Evolutionary conservation across 2,329 filamentous ascomycete genomes (phyloP), one percentile per base, ranked within the genome.

Genomic region (Cladosporium sp.): DNA sequence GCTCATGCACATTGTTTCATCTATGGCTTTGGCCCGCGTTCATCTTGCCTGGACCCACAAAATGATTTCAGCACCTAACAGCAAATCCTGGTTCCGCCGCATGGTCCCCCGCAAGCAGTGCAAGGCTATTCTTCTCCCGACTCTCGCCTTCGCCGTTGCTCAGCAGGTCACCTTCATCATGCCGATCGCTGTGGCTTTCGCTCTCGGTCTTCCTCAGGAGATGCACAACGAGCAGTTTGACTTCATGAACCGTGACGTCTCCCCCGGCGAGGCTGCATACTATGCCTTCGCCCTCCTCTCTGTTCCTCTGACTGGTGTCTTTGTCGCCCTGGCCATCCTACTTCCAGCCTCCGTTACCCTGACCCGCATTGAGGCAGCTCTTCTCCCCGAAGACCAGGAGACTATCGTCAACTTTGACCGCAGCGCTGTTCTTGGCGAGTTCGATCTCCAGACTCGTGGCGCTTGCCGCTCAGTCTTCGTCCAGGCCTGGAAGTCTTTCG

Each of bases 331-430:
- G 58, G 74, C 92, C 60, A 79, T 90, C 62, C 82, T 95, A 62
- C 90, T 97, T 59, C 92, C 93, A 17, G 84, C 90, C 39, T 82
- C 84, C 60, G 88, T 93, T 34, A 84, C 90, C 20, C 84, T 96
- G 60, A 81, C 88, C 64, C 90, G 93, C 63, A 86, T 96, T 37
- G 91, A 96, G 72, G 92, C 92, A 6, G 93, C 90, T 51, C 85
- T 96, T 66, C 84, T 97, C 2, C 84, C 91, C 0, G 87, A 90
- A 60, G 86, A 90, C 17, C 83, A 92, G 65, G 88, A 95, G 75
- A 86, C 90, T 25, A 89, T 97, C 64, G 87, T 97, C 37, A 88
- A 90, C 34, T 96, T 97, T 68, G 93, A 97, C 79, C 89, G 92
- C 64, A 88, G 87, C 30, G 88, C 86, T 70, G 84, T 93, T 28